phyloP scores from a whole-genome alignment of 768 basidiomycete genomes.

The Tulasnella sp. region DNA sequence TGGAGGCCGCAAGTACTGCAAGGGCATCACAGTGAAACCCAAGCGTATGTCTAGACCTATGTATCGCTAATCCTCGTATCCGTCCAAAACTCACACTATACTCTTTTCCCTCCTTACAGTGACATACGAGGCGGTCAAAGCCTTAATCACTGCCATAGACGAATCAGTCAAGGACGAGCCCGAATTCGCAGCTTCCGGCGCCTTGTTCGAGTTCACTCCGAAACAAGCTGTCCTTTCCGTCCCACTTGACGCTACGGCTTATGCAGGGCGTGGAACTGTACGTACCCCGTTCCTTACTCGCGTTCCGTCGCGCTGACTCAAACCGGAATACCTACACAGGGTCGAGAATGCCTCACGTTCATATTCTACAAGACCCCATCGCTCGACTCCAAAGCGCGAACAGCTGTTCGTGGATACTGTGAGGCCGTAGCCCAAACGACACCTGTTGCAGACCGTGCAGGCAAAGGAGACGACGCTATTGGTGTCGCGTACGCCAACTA shows the following conservation, averaged over 20 bases:
- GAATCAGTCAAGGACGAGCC: neutral
- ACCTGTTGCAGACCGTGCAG: neutral
- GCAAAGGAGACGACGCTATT: neutral
- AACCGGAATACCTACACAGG: neutral
- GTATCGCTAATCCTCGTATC: neutral
- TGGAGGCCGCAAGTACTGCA: conserved; percentile 3
- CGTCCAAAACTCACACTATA: neutral
- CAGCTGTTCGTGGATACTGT: neutral
- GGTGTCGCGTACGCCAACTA: conserved; percentile 13
- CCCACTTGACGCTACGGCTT: neutral
- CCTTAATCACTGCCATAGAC: neutral
- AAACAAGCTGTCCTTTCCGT: neutral
- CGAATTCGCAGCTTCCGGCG: neutral
- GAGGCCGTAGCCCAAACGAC: neutral
- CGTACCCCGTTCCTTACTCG: neutral
- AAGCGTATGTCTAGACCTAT: neutral
- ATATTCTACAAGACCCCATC: neutral
- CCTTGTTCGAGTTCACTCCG: neutral
- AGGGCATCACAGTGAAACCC: neutral
- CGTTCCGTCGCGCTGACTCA: neutral
- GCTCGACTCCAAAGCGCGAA: neutral
- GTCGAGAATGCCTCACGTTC: neutral
- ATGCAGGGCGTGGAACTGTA: neutral
- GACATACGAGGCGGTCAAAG: neutral
- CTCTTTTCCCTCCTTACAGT: neutral